Evolutionary conservation across 768 basidiomycete genomes (phyloP), one percentile per base, ranked within the genome.

Genomic region (Suillus fuscotomentosus): DNA sequence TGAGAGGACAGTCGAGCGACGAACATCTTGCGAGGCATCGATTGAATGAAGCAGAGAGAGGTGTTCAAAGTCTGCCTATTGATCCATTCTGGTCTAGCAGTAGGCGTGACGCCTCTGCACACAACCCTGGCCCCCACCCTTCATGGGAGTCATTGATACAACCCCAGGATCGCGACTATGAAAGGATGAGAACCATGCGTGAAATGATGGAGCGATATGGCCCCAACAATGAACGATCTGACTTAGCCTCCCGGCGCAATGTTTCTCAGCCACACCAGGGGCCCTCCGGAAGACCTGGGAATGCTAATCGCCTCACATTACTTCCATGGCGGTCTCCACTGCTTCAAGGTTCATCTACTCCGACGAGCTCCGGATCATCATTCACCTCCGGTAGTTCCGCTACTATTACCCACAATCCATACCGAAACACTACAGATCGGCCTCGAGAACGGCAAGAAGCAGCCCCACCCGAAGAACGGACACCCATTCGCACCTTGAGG

Each of bases 291-390:
- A 59, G 56, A 59, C 57, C 41, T 20, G 57, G 24, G 20, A 42
- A 42, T 31, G 15, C 41, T 59, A 59, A 59, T 59, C 57, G 57
- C 5, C 57, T 42, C 17, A 22, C 41, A 27, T 59, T 42, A 1
- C 57, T 59, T 24, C 57, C 57, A 27, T 59, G 57, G 57, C 57
- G 57, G 57, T 59, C 57, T 59, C 41, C 57, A 7, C 24, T 42
- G 13, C 39, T 57, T 39, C 38, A 57, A 5, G 15, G 8, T 27
- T n/a, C 39, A 13, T 59, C 57, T 3, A 27, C 41, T 31, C 34
- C 53, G 5, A 27, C 57, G 27, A 27, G 5, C 10, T 59, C 57
- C 11, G 57, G 57, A 43, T 59, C 41, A 1, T 43, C 57, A 20
- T 59, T 24, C 15, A 59, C 27, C 0, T 59, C 41, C 27, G 27